Conservation (phyloP, 1,139 yeast species). For the Candida smagusa region DNA sequence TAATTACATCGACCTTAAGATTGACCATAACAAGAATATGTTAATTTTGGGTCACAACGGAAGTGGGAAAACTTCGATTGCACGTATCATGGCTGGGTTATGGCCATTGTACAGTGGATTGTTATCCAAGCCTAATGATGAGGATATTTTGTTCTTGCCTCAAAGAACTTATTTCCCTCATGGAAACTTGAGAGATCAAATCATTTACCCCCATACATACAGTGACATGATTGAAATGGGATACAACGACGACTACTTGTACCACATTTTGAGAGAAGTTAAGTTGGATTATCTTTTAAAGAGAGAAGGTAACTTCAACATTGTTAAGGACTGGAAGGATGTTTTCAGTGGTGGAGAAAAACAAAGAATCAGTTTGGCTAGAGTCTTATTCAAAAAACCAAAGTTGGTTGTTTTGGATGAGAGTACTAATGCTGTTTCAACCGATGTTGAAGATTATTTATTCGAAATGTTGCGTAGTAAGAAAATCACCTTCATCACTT, state of each 20-base stretch:
- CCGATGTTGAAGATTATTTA: slow-evolving; percentile 86
- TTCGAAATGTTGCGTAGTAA: slow-evolving; percentile 72
- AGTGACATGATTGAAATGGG: slow-evolving; percentile 77
- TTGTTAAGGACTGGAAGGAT: slow-evolving; percentile 80
- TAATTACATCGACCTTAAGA: slow-evolving; percentile 56
- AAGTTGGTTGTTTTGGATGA: slow-evolving; percentile 85
- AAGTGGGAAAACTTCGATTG: slow-evolving; percentile 84
- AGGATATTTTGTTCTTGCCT: slow-evolving; percentile 72
- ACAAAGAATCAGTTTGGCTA: slow-evolving; percentile 87
- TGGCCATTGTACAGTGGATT: slow-evolving; percentile 91
- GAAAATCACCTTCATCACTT: slow-evolving; percentile 75
- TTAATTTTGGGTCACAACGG: slow-evolving; percentile 87
- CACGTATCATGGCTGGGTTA: slow-evolving; percentile 79
- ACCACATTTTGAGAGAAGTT: slow-evolving; percentile 69
- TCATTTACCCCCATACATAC: slow-evolving; percentile 80
- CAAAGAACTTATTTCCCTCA: slow-evolving; percentile 77
- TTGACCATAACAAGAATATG: slow-evolving; percentile 67
- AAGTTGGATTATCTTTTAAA: slow-evolving; percentile 73
- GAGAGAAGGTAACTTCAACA: slow-evolving; percentile 61
- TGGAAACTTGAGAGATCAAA: slow-evolving; percentile 84
- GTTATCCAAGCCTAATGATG: slow-evolving; percentile 73
- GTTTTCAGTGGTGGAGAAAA: slow-evolving; percentile 94
- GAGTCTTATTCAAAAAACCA: slow-evolving; percentile 79
- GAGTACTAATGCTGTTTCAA: slow-evolving; percentile 88
- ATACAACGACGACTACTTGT: slow-evolving; percentile 64